These are phyloP conservation scores for Saturnispora saitoi DNA, from an alignment of 805 yeast genomes.

Conservation along the genomic window DNA sequence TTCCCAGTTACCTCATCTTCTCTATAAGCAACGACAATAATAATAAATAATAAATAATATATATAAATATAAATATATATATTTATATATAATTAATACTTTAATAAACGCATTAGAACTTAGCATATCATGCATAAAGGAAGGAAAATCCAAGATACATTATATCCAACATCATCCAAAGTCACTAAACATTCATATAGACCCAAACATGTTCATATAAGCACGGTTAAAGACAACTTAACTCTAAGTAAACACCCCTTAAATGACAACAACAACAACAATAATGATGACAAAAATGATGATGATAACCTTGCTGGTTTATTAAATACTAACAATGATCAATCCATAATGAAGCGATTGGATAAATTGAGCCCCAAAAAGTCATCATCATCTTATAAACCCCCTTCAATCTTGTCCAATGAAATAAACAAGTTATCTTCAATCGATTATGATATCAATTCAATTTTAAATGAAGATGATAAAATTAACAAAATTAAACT, in stretches of 20 bases:
- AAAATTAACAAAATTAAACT: slow-evolving; percentile 11
- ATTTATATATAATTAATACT: too few species aligned
- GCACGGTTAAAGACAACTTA: background rate
- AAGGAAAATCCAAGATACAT: background rate
- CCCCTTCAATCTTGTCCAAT: background rate
- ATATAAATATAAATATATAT: too few species aligned
- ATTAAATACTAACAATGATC: background rate
- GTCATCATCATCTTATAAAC: background rate
- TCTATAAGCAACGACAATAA: too few species aligned
- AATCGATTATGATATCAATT: background rate
- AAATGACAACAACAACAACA: background rate
- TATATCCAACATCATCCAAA: background rate
- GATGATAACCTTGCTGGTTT: background rate
- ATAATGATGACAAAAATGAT: too few species aligned
- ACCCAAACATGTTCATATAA: background rate
- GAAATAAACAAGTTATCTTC: background rate
- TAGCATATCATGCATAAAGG: background rate
- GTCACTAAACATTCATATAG: background rate
- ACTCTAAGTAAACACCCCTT: background rate
- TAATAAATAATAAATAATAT: too few species aligned
- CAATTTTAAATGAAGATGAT: slow-evolving; percentile 1
- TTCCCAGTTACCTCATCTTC: too few species aligned
- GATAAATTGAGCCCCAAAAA: background rate
- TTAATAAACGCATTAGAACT: background rate
- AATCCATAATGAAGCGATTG: background rate